Evolutionary conservation across 2,329 filamentous ascomycete genomes (phyloP), one percentile per base, ranked within the genome.

Genomic region (Scedosporium apiospermum): DNA sequence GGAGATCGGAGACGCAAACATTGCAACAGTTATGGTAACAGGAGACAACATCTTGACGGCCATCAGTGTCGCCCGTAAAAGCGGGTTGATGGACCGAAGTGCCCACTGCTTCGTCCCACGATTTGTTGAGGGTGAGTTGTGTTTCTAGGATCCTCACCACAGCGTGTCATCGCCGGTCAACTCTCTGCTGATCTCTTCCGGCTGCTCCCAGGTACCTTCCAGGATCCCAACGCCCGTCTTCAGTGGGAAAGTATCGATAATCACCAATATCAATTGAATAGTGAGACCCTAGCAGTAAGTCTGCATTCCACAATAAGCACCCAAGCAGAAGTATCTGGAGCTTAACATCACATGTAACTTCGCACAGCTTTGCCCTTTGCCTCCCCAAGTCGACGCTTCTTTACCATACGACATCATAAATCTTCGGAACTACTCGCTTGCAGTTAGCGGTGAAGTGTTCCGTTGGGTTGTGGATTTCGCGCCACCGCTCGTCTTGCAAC

Each of bases 31-130:
- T 60, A 99, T 99, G 95, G 96, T 96, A 65, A 99, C 95, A 0
- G 95, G 95, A 34, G 95, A 99, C 78, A 99, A 99, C 68, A 98
- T 98, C 65, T 77, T 98, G 62, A 99, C 95, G 9, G 95, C 95
- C 23, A 93, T 99, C 70, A 97, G 93, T 69, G 95, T 99, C 62
- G 93, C 92, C 3, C 84, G 93, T 68, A 93, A 98, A 70, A 97
- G 93, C 73, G 84, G 88, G 51, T 79, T 99, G 63, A 87, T 98
- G 67, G 86, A 93, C 69, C 85, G 82, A 65, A 87, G 85, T 30
- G 88, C 91, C 0, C 91, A 96, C 68, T 98, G 95, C 74, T 99
- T 97, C 72, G 88, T 98, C 5, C 93, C 95, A 16, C 90, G 90
- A 69, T 97, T 99, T 70, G 74, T 86, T 1, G 86, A 93, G 74